These are phyloP conservation scores for Plasmodium gallinaceum DNA, from an alignment of 169 alveolate species.

Conservation along the genomic window DNA sequence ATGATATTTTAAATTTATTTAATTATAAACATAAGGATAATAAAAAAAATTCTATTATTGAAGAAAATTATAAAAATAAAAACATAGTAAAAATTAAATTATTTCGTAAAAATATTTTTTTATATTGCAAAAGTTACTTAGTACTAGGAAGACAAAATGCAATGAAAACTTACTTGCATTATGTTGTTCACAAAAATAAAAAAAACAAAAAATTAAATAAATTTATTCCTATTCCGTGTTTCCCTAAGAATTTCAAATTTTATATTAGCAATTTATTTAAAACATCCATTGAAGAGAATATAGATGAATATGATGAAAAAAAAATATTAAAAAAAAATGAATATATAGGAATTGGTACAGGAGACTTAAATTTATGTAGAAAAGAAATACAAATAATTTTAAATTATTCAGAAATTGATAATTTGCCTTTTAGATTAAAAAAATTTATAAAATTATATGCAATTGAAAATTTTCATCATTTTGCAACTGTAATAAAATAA, in stretches of 20 bases:
- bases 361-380: conserved; percentile 45
- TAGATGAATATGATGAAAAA: conserved; percentile 45
- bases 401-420: conserved; percentile 34
- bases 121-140: conserved; percentile 76
- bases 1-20: conserved; percentile 45
- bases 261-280: conserved; percentile 44
- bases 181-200: conserved; percentile 41
- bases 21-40: conserved; percentile 61
- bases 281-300: conserved; percentile 74
- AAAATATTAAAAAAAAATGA: conserved; percentile 14
- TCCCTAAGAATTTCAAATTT: conserved; percentile 69
- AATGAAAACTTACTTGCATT: conserved; percentile 73
- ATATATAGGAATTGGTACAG: conserved; percentile 69
- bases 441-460: conserved; percentile 68
- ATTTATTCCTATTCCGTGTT: conserved; percentile 52
- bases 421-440: conserved; percentile 57
- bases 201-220: conserved; percentile 16
- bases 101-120: conserved; percentile 29
- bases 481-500: conserved; percentile 44
- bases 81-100: conserved; percentile 67
- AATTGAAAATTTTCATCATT: conserved; percentile 76
- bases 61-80: conserved; percentile 75
- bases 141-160: conserved; percentile 76
- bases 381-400: conserved; percentile 51
- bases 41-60: conserved; percentile 35